Percentiles rank a stretch among this genome's conserved stretches.
phyloP scores from a whole-genome alignment of 2,329 filamentous ascomycete genomes.

The Phyllosticta citribraziliensis region DNA sequence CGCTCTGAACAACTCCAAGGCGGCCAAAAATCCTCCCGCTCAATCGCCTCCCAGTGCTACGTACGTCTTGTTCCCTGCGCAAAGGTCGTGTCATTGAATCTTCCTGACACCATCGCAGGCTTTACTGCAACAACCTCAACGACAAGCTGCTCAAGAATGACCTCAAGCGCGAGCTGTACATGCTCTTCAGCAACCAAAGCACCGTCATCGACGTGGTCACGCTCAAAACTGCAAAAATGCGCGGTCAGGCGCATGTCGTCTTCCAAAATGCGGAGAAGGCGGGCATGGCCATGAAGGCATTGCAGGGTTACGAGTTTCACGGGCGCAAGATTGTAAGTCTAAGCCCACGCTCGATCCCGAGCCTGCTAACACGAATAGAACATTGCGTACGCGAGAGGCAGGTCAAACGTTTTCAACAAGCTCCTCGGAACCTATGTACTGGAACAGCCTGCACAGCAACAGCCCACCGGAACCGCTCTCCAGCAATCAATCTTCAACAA shows the following conservation, averaged over 20 bases:
- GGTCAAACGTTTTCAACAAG: constrained; percentile 80
- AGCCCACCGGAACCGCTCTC: constrained; percentile 27
- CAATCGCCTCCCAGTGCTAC: constrained; percentile 22
- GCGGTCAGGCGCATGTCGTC: constrained; percentile 88
- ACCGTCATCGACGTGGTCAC: constrained; percentile 86
- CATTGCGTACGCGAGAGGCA: constrained; percentile 83
- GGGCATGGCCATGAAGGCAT: constrained; percentile 81
- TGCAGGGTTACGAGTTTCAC: constrained; percentile 79
- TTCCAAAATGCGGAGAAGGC: constrained; percentile 86
- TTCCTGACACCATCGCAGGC: constrained; percentile 37
- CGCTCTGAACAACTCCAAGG: neutral
- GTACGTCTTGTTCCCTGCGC: constrained; percentile 16
- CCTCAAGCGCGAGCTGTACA: constrained; percentile 77
- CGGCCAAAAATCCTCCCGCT: neutral
- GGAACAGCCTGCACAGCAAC: constrained; percentile 18
- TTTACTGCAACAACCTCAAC: constrained; percentile 84
- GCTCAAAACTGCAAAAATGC: constrained; percentile 83
- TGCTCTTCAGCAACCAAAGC: constrained; percentile 88
- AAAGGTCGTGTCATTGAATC: neutral
- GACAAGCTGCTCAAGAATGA: constrained; percentile 86
- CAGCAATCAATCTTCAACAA: constrained; percentile 10
- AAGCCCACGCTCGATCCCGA: neutral
- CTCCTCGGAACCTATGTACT: constrained; percentile 78
- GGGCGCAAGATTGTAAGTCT: constrained; percentile 69
- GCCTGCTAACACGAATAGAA: constrained; percentile 45